Percentiles rank a stretch among this genome's conserved stretches.
Conservation (phyloP, 2,329 filamentous ascomycete species). For the Lachnellula subtilissima region DNA sequence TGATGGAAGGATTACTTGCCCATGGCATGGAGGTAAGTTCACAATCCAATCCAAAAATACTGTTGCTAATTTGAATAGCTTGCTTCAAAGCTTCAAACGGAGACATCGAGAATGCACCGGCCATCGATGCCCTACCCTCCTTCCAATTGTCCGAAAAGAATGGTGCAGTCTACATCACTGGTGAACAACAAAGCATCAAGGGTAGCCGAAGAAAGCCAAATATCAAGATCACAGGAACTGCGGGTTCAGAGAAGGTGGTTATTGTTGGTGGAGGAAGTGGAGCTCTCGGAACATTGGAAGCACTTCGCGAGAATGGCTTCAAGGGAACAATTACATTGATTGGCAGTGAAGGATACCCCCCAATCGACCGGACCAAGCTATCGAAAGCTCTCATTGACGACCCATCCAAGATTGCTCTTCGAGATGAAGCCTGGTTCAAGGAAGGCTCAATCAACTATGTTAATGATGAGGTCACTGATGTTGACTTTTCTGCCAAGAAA, state of each 20-base stretch:
- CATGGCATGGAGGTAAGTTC: slow-evolving; percentile 83
- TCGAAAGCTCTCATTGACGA: slow-evolving; percentile 91
- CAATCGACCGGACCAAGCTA: slow-evolving; percentile 91
- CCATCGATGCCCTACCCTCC: slow-evolving; percentile 75
- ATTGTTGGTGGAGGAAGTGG: slow-evolving; percentile 86
- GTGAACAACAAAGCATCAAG: slow-evolving; percentile 75
- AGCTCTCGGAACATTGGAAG: slow-evolving; percentile 75
- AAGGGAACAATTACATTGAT: slow-evolving; percentile 76
- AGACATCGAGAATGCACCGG: slow-evolving; percentile 92
- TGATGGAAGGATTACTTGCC: slow-evolving; percentile 81
- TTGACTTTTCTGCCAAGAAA: slow-evolving; percentile 71
- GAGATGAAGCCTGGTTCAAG: slow-evolving; percentile 74
- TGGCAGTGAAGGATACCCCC: slow-evolving; percentile 75
- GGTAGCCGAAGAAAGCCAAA: slow-evolving; percentile 67
- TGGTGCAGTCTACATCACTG: slow-evolving; percentile 78
- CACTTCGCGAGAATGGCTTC: slow-evolving; percentile 76
- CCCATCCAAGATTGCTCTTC: slow-evolving; percentile 68
- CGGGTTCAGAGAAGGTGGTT: slow-evolving; percentile 62
- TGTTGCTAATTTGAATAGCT: slow-evolving; percentile 45
- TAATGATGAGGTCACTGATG: slow-evolving; percentile 59
- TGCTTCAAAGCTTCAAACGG: slow-evolving; percentile 89
- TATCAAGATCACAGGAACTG: slow-evolving; percentile 59
- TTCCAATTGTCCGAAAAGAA: slow-evolving; percentile 80
- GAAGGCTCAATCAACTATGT: slow-evolving; percentile 53
- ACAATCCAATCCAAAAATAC: background rate